Percentiles rank a stretch among this genome's conserved stretches.
phyloP scores from a whole-genome alignment of 257 asterid species.

The Verbena officinalis region DNA sequence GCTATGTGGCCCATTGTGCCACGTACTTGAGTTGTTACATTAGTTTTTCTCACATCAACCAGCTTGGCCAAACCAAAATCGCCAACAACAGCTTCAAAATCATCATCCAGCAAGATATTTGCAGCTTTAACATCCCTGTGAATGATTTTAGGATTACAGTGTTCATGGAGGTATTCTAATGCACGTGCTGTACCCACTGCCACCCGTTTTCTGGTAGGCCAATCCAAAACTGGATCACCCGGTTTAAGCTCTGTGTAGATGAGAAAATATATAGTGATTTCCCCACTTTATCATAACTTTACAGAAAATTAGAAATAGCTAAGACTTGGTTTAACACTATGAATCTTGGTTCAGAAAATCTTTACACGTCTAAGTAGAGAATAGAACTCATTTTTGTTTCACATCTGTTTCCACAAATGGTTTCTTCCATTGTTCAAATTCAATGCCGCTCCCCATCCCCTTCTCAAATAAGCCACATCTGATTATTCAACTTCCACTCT shows the following conservation, averaged over 20 bases:
- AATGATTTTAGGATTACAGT: conserved; percentile 91
- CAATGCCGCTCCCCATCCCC: too few relatives aligned
- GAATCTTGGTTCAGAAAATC: too few relatives aligned
- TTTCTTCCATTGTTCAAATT: too few relatives aligned
- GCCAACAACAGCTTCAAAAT: conserved; percentile 94
- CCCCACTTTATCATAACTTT: neutral
- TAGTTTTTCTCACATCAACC: conserved; percentile 83
- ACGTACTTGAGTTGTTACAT: conserved; percentile 97
- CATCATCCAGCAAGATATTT: conserved; percentile 86
- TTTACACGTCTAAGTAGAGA: too few relatives aligned
- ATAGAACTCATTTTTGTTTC: too few relatives aligned
- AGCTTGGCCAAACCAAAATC: conserved; percentile 96
- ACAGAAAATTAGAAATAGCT: too few relatives aligned
- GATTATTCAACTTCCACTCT: too few relatives aligned
- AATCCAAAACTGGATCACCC: conserved; percentile 73
- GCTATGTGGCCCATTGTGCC: conserved; percentile 99
- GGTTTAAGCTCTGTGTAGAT: conserved; percentile 72
- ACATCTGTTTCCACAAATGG: too few relatives aligned
- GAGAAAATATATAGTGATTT: neutral
- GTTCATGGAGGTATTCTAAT: conserved; percentile 90
- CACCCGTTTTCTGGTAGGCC: conserved; percentile 85
- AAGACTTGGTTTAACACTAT: too few relatives aligned
- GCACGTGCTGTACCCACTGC: conserved; percentile 98
- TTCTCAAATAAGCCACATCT: too few relatives aligned
- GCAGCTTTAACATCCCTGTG: conserved; percentile 99